Percentiles rank a stretch among this genome's conserved stretches.
Conservation (phyloP, 73 alveolate species). For the Tetrahymena borealis region DNA sequence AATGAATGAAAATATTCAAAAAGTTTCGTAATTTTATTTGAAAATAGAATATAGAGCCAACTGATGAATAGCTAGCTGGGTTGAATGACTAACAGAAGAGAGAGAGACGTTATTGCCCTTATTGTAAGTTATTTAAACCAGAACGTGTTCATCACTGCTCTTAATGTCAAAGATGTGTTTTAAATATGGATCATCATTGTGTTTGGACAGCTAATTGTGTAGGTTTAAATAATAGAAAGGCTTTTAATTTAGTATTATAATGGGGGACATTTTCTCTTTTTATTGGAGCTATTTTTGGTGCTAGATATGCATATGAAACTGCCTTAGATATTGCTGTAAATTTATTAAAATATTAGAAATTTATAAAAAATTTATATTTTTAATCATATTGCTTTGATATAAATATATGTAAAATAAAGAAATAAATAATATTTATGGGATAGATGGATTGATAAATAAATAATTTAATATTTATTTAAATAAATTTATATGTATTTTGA, state of each 20-base stretch:
- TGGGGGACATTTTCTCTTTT: slow-evolving; percentile 27
- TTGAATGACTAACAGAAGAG: slow-evolving; percentile 1
- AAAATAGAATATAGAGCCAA: background rate
- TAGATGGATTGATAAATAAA: no score
- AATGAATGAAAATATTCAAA: no score
- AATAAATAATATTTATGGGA: no score
- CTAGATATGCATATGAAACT: background rate
- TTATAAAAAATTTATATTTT: no score
- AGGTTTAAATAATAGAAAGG: slow-evolving; percentile 49
- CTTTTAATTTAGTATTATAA: slow-evolving; percentile 35
- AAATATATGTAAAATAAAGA: no score
- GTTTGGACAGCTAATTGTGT: slow-evolving; percentile 64
- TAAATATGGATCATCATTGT: slow-evolving; percentile 71
- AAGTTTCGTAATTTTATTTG: no score
- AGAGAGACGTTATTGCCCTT: slow-evolving; percentile 19
- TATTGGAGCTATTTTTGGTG: slow-evolving; percentile 16
- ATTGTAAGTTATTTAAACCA: slow-evolving; percentile 49
- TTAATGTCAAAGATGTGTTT: slow-evolving; percentile 48
- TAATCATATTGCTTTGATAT: no score
- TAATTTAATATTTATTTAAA: no score
- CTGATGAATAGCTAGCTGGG: background rate
- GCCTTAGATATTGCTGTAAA: background rate
- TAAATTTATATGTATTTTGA: no score
- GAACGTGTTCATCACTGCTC: slow-evolving; percentile 66
- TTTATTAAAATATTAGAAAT: background rate